Percentiles rank a stretch among this genome's conserved stretches.
Conservation (phyloP, 768 basidiomycete genomes). For the Termitomyces sp. region DNA sequence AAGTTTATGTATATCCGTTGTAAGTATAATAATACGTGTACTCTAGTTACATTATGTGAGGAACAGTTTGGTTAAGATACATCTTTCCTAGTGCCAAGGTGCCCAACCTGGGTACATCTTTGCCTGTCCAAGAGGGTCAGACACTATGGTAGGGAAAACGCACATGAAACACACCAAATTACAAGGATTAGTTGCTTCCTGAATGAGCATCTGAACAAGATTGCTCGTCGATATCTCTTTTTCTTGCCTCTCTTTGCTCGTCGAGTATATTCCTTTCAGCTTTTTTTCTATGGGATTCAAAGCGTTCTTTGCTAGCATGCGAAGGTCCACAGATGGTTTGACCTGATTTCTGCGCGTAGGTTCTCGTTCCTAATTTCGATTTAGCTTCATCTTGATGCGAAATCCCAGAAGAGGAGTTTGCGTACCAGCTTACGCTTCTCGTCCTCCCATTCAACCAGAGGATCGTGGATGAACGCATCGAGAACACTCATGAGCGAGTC, state of each 20-base stretch:
- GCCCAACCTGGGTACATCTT: slow-evolving; percentile 94
- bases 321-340: slow-evolving; percentile 50
- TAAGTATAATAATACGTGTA: slow-evolving; percentile 5
- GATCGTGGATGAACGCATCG: slow-evolving; percentile 96
- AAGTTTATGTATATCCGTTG: slow-evolving; percentile 1
- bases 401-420: not conserved
- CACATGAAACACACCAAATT: slow-evolving; percentile 48
- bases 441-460: slow-evolving; percentile 93
- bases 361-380: slow-evolving; percentile 31
- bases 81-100: slow-evolving; percentile 54
- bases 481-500: slow-evolving; percentile 93
- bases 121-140: slow-evolving; percentile 37
- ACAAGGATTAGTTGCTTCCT: slow-evolving; percentile 69
- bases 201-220: slow-evolving; percentile 87
- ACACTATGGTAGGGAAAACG: slow-evolving; percentile 1
- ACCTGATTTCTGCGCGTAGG: slow-evolving; percentile 34
- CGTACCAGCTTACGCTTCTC: slow-evolving; percentile 62
- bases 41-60: slow-evolving; percentile 3
- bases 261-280: slow-evolving; percentile 63
- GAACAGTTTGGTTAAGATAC: not conserved
- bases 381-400: not conserved
- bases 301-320: slow-evolving; percentile 65
- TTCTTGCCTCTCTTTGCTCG: slow-evolving; percentile 44
- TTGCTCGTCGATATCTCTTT: slow-evolving; percentile 71
- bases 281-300: slow-evolving; percentile 82